phyloP scores from a whole-genome alignment of 805 yeast genomes.

The Candida sithepensis region DNA sequence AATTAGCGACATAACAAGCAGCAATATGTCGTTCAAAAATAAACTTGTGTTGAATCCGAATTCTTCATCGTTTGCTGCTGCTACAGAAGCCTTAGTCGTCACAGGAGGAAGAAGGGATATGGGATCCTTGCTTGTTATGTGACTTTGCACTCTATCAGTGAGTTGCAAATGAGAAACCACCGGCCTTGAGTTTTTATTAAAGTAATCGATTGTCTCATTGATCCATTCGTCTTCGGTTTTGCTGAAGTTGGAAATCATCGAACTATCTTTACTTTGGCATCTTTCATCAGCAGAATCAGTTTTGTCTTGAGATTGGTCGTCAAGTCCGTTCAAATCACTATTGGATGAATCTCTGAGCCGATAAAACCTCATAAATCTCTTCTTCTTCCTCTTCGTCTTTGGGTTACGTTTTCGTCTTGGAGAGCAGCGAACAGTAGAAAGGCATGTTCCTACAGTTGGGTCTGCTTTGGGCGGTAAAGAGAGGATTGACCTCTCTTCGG shows the following conservation, averaged over 20 bases:
- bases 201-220: conserved; percentile 15
- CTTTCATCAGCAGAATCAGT: background rate
- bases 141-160: background rate
- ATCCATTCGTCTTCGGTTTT: background rate
- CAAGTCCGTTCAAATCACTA: conserved; percentile 5
- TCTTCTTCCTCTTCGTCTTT: background rate
- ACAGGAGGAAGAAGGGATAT: background rate
- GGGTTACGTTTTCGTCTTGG: background rate
- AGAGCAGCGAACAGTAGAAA: background rate
- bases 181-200: conserved; percentile 10
- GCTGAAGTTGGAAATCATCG: background rate
- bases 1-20: conserved; percentile 15
- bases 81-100: background rate
- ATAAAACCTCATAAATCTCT: background rate
- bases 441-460: background rate
- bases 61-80: background rate
- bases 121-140: background rate
- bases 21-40: conserved; percentile 14
- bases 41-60: conserved; percentile 11
- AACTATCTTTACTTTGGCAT: background rate
- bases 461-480: background rate
- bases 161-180: background rate
- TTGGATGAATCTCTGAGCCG: background rate
- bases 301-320: background rate
- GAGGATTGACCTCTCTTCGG: background rate